phyloP scores from a whole-genome alignment of 1,139 yeast genomes.

The Sugiyamaella pinicola region DNA sequence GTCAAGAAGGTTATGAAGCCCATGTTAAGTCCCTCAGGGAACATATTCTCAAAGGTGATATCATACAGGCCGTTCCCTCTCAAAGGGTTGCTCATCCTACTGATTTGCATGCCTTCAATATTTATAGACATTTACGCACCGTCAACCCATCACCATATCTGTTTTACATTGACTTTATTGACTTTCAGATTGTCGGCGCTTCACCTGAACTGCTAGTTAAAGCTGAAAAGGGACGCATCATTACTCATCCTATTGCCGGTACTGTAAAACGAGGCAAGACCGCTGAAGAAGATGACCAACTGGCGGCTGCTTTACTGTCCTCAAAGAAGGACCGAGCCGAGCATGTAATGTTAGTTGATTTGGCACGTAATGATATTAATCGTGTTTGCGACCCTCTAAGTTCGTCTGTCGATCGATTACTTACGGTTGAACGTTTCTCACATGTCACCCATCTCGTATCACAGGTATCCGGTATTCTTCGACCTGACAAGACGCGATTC shows the following conservation, averaged over 20 bases:
- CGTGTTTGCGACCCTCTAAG: constrained; percentile 87
- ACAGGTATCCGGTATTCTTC: constrained; percentile 87
- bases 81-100: constrained; percentile 96
- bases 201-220: constrained; percentile 93
- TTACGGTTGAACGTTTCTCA: constrained; percentile 91
- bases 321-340: constrained; percentile 94
- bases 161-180: constrained; percentile 87
- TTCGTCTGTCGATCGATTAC: constrained; percentile 81
- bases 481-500: constrained; percentile 82
- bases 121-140: constrained; percentile 88
- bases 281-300: constrained; percentile 82
- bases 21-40: constrained; percentile 75
- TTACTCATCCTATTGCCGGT: constrained; percentile 98
- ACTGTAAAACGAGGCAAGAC: constrained; percentile 90
- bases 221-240: constrained; percentile 73
- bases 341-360: constrained; percentile 96
- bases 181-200: constrained; percentile 94
- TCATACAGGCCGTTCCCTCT: constrained; percentile 96
- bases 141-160: constrained; percentile 97
- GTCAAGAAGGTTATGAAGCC: constrained; percentile 85
- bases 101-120: constrained; percentile 91
- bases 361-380: constrained; percentile 94
- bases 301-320: constrained; percentile 73
- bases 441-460: constrained; percentile 97
- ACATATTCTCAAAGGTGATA: constrained; percentile 88